These are phyloP conservation scores for Mucor sp. DNA, from an alignment of 371 early-diverging fungal species.

Conservation along the genomic window DNA sequence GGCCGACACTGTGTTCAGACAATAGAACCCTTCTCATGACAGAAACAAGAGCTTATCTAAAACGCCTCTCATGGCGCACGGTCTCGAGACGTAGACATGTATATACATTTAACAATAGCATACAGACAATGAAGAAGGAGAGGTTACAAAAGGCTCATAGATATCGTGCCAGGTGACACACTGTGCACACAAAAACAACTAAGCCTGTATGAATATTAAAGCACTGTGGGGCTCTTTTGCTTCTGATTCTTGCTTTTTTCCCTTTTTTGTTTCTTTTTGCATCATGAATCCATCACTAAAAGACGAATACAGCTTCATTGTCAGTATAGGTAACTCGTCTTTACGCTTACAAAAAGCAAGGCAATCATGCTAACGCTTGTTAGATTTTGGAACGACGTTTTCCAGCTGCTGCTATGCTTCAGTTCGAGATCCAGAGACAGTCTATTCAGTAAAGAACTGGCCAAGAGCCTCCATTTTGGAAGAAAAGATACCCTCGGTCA, in stretches of 20 bases:
- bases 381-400: constrained; percentile 10
- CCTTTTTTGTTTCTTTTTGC: not conserved
- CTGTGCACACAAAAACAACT: not conserved
- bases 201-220: not conserved
- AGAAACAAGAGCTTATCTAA: too few relatives aligned
- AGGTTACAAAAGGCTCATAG: too few relatives aligned
- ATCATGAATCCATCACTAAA: not conserved
- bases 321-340: constrained; percentile 2
- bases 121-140: too few relatives aligned
- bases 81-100: not conserved
- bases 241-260: not conserved
- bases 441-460: constrained; percentile 3
- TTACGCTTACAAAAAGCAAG: too few relatives aligned
- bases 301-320: constrained; percentile 2
- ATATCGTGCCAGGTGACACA: not conserved
- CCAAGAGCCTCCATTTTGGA: not conserved
- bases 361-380: not conserved
- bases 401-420: not conserved
- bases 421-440: not conserved
- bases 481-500: not conserved
- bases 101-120: not conserved
- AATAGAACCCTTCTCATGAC: too few relatives aligned
- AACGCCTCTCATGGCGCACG: not conserved
- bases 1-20: too few relatives aligned
- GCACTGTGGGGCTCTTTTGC: not conserved